Base-by-base conservation (phyloP, 768 basidiomycete genomes). In the Boletus tomentosulus region DNA sequence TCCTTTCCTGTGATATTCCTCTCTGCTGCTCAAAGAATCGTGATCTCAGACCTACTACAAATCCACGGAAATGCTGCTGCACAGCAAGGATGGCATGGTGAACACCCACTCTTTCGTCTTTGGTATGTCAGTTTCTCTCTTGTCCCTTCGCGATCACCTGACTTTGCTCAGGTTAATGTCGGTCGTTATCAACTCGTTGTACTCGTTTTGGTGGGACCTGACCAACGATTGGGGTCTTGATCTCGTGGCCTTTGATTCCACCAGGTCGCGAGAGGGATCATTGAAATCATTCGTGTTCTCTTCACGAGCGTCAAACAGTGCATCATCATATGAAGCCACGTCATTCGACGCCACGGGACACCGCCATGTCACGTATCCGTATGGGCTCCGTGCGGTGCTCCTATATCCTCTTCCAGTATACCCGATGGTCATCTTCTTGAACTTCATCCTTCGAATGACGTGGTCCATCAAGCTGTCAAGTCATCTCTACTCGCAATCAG, bases 121-220 rank as follows among this genome's bases (percentile, higher is more conserved):
- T 98, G 94, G 94, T 91, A 65, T 64, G 83, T 62, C 15, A 11
- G 31, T 19, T 6, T 42, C 22, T 37, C 22, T 34, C 13, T 30
- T 9, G 58, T n/a, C 31, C 10, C n/a, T 44, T 25, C 11, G 19
- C 27, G 10, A 19, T 31, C 46, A 45, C 15, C 15, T 46, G 15
- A 57, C 28, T 35, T 53, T 33, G 30, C 39, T 22, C 53, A 96
- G 93, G 94, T 70, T 98, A 15, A 70, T 97, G 43, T 82, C 86
- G 10, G 94, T 92, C 24, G 78, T 82, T 34, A 68, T 96, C 63
- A 98, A 98, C 71, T 96, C 95, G 3, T 68, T 89, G 30, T 99
- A 92, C 71, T 95, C 94, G 3, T 98, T 96, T 70, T 99, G 93
- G 91, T 99, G 97, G 97, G 97, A 98, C 71, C 80, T 98, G 41